Evolutionary conservation across 2,329 filamentous ascomycete genomes (phyloP).

Genomic region (Fusarium denticulatum): DNA sequence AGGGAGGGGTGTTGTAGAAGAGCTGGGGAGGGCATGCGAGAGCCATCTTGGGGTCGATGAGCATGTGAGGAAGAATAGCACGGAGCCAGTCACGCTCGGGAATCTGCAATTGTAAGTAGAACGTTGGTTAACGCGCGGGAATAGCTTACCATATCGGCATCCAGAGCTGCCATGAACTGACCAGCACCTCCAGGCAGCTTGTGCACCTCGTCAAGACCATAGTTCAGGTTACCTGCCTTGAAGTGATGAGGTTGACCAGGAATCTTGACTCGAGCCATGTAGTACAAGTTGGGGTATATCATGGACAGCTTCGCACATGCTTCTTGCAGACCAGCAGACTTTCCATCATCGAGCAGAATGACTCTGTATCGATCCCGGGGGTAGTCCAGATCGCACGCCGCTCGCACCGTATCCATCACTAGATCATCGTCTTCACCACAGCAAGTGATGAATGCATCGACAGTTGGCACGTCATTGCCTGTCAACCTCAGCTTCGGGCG

Average conservation of each 20-base stretch:
- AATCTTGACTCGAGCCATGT: slow-evolving; percentile 61
- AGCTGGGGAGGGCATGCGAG: slow-evolving; percentile 70
- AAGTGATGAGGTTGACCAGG: slow-evolving; percentile 64
- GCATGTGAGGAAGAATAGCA: slow-evolving; percentile 66
- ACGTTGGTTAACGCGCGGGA: fast-evolving
- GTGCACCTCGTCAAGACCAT: slow-evolving; percentile 62
- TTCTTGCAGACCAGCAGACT: slow-evolving; percentile 54
- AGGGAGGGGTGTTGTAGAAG: slow-evolving; percentile 69
- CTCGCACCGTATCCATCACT: slow-evolving; percentile 66
- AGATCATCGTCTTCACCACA: slow-evolving; percentile 67
- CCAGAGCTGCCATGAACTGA: slow-evolving; percentile 69
- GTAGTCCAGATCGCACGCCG: slow-evolving; percentile 65
- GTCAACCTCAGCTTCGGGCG: slow-evolving; percentile 63
- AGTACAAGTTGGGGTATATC: slow-evolving; percentile 60
- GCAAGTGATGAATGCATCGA: slow-evolving; percentile 67
- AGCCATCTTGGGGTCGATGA: slow-evolving; percentile 66
- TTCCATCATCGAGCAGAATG: slow-evolving; percentile 65
- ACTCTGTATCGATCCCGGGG: slow-evolving; percentile 63
- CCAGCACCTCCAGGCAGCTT: slow-evolving; percentile 64
- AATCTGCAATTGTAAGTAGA: slow-evolving; percentile 53
- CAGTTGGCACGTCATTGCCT: slow-evolving; percentile 60
- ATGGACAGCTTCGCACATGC: slow-evolving; percentile 51
- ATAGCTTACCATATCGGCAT: slow-evolving; percentile 68
- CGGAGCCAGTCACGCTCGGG: slow-evolving; percentile 69
- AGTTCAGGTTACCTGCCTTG: slow-evolving; percentile 73